Evolutionary conservation across 208 protist genomes (phyloP).

Genomic region (Trypanosoma melophagium): DNA sequence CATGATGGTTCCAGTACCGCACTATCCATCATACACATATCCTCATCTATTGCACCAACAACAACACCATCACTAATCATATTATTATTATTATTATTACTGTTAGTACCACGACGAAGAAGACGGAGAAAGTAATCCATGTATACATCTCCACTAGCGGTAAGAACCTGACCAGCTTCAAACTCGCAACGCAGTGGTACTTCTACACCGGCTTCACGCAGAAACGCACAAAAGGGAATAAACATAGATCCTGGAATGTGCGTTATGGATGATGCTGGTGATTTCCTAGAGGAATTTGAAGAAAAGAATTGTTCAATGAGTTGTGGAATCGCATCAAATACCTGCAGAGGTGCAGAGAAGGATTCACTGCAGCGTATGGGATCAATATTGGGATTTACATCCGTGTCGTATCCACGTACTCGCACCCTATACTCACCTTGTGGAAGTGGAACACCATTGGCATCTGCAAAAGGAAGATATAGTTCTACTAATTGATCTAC

Average conservation of each 20-base stretch:
- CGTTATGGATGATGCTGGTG: too few species aligned
- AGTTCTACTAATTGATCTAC: conserved; percentile 47
- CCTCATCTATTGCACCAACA: conserved; percentile 53
- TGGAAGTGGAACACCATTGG: conserved; percentile 39
- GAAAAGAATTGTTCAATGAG: conserved; percentile 61
- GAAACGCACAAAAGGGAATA: conserved; percentile 63
- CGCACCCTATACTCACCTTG: conserved; percentile 77
- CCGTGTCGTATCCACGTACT: conserved; percentile 65
- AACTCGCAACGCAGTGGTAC: conserved; percentile 79
- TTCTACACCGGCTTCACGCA: conserved; percentile 72
- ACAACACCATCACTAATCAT: conserved; percentile 44
- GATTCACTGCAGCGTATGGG: conserved; percentile 50
- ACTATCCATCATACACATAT: conserved; percentile 35
- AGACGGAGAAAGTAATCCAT: conserved; percentile 42
- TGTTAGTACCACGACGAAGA: conserved; percentile 44
- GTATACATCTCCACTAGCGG: conserved; percentile 50
- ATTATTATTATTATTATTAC: too few species aligned
- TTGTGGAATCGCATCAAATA: conserved; percentile 72
- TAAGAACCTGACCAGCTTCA: conserved; percentile 68
- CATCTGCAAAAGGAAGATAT: conserved; percentile 66
- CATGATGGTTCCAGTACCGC: conserved; percentile 35
- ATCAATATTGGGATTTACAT: conserved; percentile 28
- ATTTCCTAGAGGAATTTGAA: too few species aligned
- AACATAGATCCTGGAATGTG: conserved; percentile 42
- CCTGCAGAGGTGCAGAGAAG: conserved; percentile 55